phyloP scores from a whole-genome alignment of 176 grass and related monocot genomes.

The Cocos nucifera region DNA sequence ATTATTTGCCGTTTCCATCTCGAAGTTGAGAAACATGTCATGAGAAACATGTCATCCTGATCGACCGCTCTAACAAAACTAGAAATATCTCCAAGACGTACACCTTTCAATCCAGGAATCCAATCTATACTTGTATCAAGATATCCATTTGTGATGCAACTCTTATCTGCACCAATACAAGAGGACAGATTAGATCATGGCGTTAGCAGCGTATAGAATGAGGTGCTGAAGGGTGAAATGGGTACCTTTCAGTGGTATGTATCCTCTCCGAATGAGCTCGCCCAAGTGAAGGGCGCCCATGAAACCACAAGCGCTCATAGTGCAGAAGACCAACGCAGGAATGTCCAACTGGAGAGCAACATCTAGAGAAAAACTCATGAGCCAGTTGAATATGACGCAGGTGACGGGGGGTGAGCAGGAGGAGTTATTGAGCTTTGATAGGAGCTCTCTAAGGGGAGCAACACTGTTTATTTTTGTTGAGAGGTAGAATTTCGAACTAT shows the following conservation, averaged over 20 bases:
- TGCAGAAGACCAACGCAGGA: constrained; percentile 38
- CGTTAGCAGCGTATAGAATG: too few species aligned
- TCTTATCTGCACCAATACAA: neutral
- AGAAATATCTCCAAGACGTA: neutral
- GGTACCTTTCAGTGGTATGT: constrained; percentile 46
- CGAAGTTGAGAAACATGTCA: constrained; percentile 27
- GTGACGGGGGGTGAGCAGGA: constrained; percentile 26
- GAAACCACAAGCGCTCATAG: constrained; percentile 29
- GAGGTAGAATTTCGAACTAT: constrained; percentile 22
- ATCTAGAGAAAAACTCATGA: constrained; percentile 38
- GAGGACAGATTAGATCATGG: neutral
- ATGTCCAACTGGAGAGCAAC: constrained; percentile 28
- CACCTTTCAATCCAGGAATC: constrained; percentile 2
- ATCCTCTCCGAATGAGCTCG: constrained; percentile 32
- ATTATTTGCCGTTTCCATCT: constrained; percentile 13
- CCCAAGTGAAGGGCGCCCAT: constrained; percentile 31
- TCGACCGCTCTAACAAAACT: constrained; percentile 26
- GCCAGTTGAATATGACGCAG: constrained; percentile 34
- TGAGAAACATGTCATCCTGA: constrained; percentile 17
- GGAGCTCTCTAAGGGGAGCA: constrained; percentile 21
- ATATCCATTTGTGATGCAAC: neutral
- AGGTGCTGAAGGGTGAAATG: constrained; percentile 16
- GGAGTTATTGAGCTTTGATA: constrained; percentile 12
- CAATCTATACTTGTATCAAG: neutral
- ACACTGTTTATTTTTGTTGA: constrained; percentile 19